Evolutionary conservation across 2,329 filamentous ascomycete genomes (phyloP), one percentile per base, ranked within the genome.

Genomic region (Hawksworthiomyces lignivorus): DNA sequence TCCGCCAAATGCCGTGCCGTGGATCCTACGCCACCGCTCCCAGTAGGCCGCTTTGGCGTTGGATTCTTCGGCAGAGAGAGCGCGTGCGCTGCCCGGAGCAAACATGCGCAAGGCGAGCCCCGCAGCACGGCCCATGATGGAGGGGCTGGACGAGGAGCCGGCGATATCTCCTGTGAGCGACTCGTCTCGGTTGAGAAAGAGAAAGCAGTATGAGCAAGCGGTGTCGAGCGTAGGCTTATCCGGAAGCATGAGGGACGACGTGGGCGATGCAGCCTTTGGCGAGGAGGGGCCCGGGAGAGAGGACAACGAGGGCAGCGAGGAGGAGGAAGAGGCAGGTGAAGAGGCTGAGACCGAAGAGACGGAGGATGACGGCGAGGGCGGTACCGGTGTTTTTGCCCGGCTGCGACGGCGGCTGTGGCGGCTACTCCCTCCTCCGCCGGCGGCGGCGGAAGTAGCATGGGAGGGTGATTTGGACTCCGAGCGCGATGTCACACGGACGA

Each of bases 1-100:
- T 11, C 21, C 2, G 4, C 37, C 32, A 35, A 49, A 47, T 8
- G 24, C 32, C 9, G 4, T 3, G 15, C 12, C 20, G 19, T 43
- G 24, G 8, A 17, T 20, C 17, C 39, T 18, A n/a, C 40, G 29
- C 46, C 47, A 46, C 12, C 17, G 28, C 24, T 40, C 44, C 43
- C 43, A 44, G 39, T 44, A 37, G 4, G 37, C 42, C 5, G 28
- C 30, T 3, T 42, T 30, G 7, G 14, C 7, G 24, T 42, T 39
- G 18, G 3, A 22, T 17, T 34, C 30, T 18, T 12, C 10, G 15
- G 2, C 4, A 10, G 30, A 17, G 17, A 34, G 14, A n/a, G n/a
- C n/a, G 22, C 15, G 19, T 8, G 24, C 24, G 24, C 24, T 26
- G 24, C 24, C 24, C 24, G 24, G 24, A 12, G 12, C 24, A 7